Evolutionary conservation across 768 basidiomycete species (phyloP).

Genomic region (Mycena chlorophos): DNA sequence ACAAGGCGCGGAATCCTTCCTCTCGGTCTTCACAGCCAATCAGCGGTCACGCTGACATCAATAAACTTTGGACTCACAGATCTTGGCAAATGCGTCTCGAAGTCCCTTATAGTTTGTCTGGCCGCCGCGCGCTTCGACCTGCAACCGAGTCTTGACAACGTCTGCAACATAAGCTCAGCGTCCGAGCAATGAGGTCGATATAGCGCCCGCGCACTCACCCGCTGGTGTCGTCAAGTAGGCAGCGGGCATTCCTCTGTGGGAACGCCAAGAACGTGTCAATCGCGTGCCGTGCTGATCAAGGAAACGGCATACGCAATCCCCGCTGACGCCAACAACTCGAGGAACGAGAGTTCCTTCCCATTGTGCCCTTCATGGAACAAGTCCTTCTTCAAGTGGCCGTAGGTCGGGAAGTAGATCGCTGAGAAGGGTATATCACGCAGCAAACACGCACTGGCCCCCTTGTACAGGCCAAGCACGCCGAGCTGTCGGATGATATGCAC

Average conservation of each 20-base stretch:
- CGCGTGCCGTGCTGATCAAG: slow-evolving; percentile 15
- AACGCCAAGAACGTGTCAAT: slow-evolving; percentile 29
- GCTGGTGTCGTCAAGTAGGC: slow-evolving; percentile 92
- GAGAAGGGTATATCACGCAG: slow-evolving; percentile 97
- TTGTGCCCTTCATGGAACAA: slow-evolving; percentile 95
- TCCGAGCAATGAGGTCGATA: slow-evolving; percentile 19
- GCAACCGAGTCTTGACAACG: slow-evolving; percentile 95
- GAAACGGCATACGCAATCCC: slow-evolving; percentile 67
- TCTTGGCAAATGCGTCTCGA: slow-evolving; percentile 85
- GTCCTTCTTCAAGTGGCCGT: slow-evolving; percentile 89
- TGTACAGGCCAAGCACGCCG: slow-evolving; percentile 90
- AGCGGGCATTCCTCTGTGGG: slow-evolving; percentile 96
- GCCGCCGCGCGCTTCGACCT: slow-evolving; percentile 89
- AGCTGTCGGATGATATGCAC: slow-evolving; percentile 91
- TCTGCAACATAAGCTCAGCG: slow-evolving; percentile 46
- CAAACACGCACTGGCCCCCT: slow-evolving; percentile 89
- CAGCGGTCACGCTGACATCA: slow-evolving; percentile 21
- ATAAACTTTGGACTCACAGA: slow-evolving; percentile 56
- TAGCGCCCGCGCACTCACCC: slow-evolving; percentile 45
- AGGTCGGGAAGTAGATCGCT: slow-evolving; percentile 87
- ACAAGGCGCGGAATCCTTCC: slow-evolving; percentile 86
- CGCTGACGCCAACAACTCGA: slow-evolving; percentile 84
- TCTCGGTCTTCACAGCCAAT: slow-evolving; percentile 59
- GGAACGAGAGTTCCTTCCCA: slow-evolving; percentile 87
- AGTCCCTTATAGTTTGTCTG: slow-evolving; percentile 91